phyloP scores from a whole-genome alignment of 2,329 filamentous ascomycete species.

The Fusarium sublunatum region DNA sequence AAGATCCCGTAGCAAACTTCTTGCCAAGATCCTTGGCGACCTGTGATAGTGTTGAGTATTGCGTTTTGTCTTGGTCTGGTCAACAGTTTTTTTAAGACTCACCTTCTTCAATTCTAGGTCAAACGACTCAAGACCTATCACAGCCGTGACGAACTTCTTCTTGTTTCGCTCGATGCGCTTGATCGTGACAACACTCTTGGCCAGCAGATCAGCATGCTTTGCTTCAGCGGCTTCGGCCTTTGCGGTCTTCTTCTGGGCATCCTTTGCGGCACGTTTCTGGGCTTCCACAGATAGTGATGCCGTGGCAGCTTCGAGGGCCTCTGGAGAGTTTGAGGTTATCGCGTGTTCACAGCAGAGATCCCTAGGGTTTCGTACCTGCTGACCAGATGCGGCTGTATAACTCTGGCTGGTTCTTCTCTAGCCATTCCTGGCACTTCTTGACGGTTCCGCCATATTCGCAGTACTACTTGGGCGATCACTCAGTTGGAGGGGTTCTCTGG shows the following conservation, averaged over 20 bases:
- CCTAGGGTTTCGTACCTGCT: slow-evolving; percentile 67
- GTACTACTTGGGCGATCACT: slow-evolving; percentile 71
- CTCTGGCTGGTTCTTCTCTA: slow-evolving; percentile 76
- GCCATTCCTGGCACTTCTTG: slow-evolving; percentile 98
- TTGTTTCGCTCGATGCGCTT: slow-evolving; percentile 99
- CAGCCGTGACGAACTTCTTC: slow-evolving; percentile 93
- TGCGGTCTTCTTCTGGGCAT: slow-evolving; percentile 95
- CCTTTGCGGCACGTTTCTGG: slow-evolving; percentile 94
- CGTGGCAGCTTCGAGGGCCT: slow-evolving; percentile 85
- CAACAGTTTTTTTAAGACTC: slow-evolving; percentile 4
- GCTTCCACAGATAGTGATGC: slow-evolving; percentile 88
- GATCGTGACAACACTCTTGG: slow-evolving; percentile 85
- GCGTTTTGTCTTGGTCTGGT: not conserved
- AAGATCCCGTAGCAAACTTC: slow-evolving; percentile 95
- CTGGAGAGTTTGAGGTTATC: slow-evolving; percentile 54
- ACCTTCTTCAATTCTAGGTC: slow-evolving; percentile 92
- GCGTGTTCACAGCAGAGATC: slow-evolving; percentile 10
- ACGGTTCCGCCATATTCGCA: slow-evolving; percentile 98
- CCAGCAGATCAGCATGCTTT: slow-evolving; percentile 84
- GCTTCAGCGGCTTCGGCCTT: slow-evolving; percentile 90
- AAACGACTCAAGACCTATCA: slow-evolving; percentile 91
- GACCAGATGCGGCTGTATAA: slow-evolving; percentile 88
- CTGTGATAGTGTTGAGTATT: slow-evolving; percentile 45
- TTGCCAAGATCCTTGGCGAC: slow-evolving; percentile 96
- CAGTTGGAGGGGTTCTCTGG: slow-evolving; percentile 31